A percentile compares a stretch with the other conserved stretches of the same genome.
Evolutionary conservation across 108 stramenopile species (phyloP).

Genomic region (Fistulifera solaris): DNA sequence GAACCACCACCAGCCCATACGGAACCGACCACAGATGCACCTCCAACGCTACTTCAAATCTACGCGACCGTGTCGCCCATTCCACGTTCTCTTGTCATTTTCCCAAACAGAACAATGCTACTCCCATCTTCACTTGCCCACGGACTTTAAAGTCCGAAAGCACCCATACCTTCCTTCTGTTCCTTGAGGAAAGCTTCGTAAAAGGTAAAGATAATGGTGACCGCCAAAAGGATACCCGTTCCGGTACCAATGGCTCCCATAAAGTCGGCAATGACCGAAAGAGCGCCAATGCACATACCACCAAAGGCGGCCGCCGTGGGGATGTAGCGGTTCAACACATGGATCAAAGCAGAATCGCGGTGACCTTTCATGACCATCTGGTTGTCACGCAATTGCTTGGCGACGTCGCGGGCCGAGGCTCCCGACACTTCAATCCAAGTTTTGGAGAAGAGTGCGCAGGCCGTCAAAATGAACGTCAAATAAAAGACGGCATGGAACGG

Average conservation of each 20-base stretch:
- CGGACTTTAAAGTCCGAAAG: conserved; percentile 48
- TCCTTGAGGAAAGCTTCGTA: conserved; percentile 93
- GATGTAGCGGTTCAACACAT: conserved; percentile 98
- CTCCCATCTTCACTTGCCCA: neutral
- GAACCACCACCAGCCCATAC: conserved; percentile 74
- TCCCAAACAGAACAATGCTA: neutral
- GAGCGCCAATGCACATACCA: conserved; percentile 99
- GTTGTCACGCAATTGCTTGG: conserved; percentile 97
- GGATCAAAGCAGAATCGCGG: conserved; percentile 91
- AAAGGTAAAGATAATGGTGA: conserved; percentile 98
- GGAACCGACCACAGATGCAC: conserved; percentile 68
- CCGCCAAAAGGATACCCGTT: conserved; percentile 95
- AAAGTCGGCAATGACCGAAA: conserved; percentile 96
- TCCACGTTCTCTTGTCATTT: neutral
- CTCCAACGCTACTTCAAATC: conserved; percentile 77
- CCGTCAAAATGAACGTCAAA: conserved; percentile 93
- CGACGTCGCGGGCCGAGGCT: conserved; percentile 94
- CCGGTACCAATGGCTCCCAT: conserved; percentile 98
- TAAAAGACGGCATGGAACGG: conserved; percentile 99
- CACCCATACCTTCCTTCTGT: conserved; percentile 53
- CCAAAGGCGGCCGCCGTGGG: conserved; percentile 98
- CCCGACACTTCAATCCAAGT: conserved; percentile 99
- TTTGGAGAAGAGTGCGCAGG: conserved; percentile 97
- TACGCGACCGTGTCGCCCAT: conserved; percentile 54
- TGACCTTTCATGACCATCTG: conserved; percentile 99